Evolutionary conservation across 2,329 filamentous ascomycete genomes (phyloP), one percentile per base, ranked within the genome.

Genomic region (Pseudogymnoascus sp.): DNA sequence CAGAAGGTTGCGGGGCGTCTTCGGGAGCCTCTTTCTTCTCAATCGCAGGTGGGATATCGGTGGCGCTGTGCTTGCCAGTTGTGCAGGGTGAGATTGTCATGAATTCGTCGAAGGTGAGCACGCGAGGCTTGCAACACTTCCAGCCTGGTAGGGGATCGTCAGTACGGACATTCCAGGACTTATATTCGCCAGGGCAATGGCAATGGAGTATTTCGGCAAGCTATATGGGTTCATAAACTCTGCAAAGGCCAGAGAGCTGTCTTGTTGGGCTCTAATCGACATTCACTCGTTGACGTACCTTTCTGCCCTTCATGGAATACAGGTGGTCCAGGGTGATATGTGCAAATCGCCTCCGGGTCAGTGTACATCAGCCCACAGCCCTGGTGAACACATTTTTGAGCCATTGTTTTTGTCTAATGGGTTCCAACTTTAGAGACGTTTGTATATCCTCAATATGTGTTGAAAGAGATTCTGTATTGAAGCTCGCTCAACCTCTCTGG

Each of bases 261-360:
- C n/a, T 62, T 53, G 53, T 33, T 56, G 59, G n/a, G 63, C 59
- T 40, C 4, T 16, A 40, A 29, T 35, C n/a, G 11, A 2, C n/a
- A 56, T 64, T 26, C 13, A 61, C 66, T 64, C 31, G 59, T 44
- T 65, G 29, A 73, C 78, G 74, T 80, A 96, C 93, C 95, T 86
- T 99, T 97, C 78, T 97, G 93, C 66, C 95, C 95, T 79, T 99
- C 95, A 75, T 97, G 95, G 76, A 99, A 99, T 74, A 95, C 82
- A 53, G 95, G 95, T 67, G 93, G 91, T 63, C 93, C 93, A 47
- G 93, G 91, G 78, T 99, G 95, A 79, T 97, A 97, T 70, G 85
- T 79, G 78, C 95, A 99, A 69, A 87, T 82, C 76, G 96, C 93
- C 44, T 91, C 85, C 8, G 87, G 78, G 75, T 97, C 89, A 59